Evolutionary conservation across 768 basidiomycete genomes (phyloP).

Genomic region (Trametes gibbosa): DNA sequence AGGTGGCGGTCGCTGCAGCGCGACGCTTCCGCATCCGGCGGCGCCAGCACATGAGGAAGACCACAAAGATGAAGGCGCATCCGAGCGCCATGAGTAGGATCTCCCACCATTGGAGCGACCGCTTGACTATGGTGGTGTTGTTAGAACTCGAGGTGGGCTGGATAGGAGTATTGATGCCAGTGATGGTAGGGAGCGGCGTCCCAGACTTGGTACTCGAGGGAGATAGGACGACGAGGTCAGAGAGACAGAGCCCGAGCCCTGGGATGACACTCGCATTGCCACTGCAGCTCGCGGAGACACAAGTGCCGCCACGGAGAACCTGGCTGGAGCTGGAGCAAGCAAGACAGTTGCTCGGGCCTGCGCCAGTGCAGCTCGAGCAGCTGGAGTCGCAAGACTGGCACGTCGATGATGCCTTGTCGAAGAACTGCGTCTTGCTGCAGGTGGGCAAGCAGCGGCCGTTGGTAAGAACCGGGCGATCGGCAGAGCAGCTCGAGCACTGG

Average conservation of each 20-base stretch:
- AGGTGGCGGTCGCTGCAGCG: slow-evolving; percentile 60
- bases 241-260: slow-evolving; percentile 75
- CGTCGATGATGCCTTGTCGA: slow-evolving; percentile 58
- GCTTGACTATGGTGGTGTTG: slow-evolving; percentile 26
- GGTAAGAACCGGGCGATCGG: slow-evolving; percentile 66
- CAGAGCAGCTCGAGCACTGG: slow-evolving; percentile 72
- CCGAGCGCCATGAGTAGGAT: slow-evolving; percentile 82
- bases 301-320: slow-evolving; percentile 64
- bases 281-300: slow-evolving; percentile 60
- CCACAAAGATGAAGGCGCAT: slow-evolving; percentile 72
- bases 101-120: slow-evolving; percentile 73
- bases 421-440: slow-evolving; percentile 70
- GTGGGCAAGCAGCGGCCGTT: slow-evolving; percentile 78
- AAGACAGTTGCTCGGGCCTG: slow-evolving; percentile 67
- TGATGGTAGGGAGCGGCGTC: slow-evolving; percentile 50
- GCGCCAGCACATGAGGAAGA: slow-evolving; percentile 67
- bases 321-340: slow-evolving; percentile 65
- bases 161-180: slow-evolving; percentile 54
- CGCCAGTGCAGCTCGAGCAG: slow-evolving; percentile 75
- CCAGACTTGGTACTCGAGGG: slow-evolving; percentile 40
- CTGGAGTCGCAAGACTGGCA: slow-evolving; percentile 74
- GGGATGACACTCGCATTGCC: slow-evolving; percentile 55
- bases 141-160: slow-evolving; percentile 6
- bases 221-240: slow-evolving; percentile 63
- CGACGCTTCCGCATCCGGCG: slow-evolving; percentile 67